Base-by-base conservation (phyloP, 345 rosid species). In the Eucalyptus pauciflora region DNA sequence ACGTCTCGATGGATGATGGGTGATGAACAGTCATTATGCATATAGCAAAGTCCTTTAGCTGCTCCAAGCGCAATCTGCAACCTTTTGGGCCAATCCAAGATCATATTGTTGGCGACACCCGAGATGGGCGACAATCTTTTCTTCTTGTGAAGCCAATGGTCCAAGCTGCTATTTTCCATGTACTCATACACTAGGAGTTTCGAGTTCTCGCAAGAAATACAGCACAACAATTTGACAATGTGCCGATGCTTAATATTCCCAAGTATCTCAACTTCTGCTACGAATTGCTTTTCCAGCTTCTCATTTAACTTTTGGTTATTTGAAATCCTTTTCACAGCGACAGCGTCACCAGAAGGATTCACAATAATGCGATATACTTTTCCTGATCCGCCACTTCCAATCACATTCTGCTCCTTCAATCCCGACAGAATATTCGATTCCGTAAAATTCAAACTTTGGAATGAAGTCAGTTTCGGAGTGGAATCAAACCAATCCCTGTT, bases 341-440 rank as follows among this genome's bases (percentile, higher is more conserved):
- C 94, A 33, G 10, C 85, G 2, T 90, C 86, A n/a, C 91, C 91
- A 5, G 91, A 86, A 16, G 51, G 86, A 50, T 92, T 86, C 33
- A 91, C 50, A 4, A 89, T 50, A 29, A 94, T 90, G 7, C 94
- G 92, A 86, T 93, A 96, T 4, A 96, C 96, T 62, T 94, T 92
- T 41, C 97, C 97, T 16, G 98, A 95, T 8, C 96, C 96, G 17
- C 96, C 97, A 45, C 93, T 93, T 80, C 98, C 97, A 24, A 96
- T 91, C 89, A 91, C 60, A 76, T 95, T 94, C 8, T 79, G 67
- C 76, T 94, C 96, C 79, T 87, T 92, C 94, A 96, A 51, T 60
- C 92, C 93, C 2, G 90, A 64, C 87, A 95, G 51, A 48, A 96
- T 89, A 86, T 90, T 88, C 49, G 88, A 88, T 45, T 89, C 92